phyloP scores from a whole-genome alignment of 441 rosid genomes.

The Biscutella laevigata region DNA sequence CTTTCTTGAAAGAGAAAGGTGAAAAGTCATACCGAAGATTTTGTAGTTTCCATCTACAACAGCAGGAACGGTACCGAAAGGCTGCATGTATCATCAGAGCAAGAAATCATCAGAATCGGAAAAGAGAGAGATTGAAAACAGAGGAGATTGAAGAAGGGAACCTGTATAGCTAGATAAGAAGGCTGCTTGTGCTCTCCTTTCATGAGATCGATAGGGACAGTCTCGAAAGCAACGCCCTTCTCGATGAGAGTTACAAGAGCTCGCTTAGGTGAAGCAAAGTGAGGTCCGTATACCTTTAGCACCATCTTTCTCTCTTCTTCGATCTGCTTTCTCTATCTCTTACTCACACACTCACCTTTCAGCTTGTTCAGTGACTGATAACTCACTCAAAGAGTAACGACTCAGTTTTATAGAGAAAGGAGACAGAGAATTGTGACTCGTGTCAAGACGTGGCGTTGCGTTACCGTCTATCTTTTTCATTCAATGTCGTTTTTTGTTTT shows the following conservation, averaged over 20 bases:
- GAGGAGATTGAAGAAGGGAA: not conserved
- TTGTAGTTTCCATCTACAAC: slow-evolving; percentile 53
- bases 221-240: slow-evolving; percentile 47
- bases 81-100: slow-evolving; percentile 29
- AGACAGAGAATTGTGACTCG: not conserved
- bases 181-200: slow-evolving; percentile 47
- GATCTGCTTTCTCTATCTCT: not conserved
- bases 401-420: slow-evolving; percentile 7
- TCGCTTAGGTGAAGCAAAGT: slow-evolving; percentile 44
- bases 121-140: not conserved
- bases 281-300: slow-evolving; percentile 56
- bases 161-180: slow-evolving; percentile 37
- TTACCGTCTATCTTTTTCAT: not conserved
- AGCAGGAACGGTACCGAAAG: slow-evolving; percentile 52
- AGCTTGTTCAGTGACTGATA: not conserved
- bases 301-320: slow-evolving; percentile 27
- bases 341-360: not conserved
- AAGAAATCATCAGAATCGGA: slow-evolving; percentile 39
- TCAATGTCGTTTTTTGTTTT: no score
- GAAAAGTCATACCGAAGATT: slow-evolving; percentile 44
- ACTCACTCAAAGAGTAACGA: not conserved
- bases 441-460: slow-evolving; percentile 16
- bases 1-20: no score
- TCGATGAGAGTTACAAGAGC: slow-evolving; percentile 48
- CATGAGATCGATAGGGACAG: slow-evolving; percentile 48